Evolutionary conservation across 345 rosid species (phyloP), one percentile per base, ranked within the genome.

Genomic region (Bruguiera sexangula): DNA sequence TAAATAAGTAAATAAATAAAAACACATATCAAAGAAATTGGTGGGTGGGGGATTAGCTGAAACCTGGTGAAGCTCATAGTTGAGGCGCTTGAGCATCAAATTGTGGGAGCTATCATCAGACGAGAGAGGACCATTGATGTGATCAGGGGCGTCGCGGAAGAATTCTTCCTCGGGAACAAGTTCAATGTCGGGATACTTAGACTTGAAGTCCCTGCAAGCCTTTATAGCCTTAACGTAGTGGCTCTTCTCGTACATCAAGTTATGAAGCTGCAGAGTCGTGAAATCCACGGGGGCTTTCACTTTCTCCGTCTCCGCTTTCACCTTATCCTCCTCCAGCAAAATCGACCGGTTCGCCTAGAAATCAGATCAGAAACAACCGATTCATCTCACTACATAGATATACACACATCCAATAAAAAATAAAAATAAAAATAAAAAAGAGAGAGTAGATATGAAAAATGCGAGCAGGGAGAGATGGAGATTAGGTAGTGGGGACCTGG

Each of bases 171-270:
- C 92, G 0, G 92, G 86, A 36, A 95, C 90, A 66, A 95, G 96
- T 54, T 92, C 93, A 64, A 92, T 95, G 71, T 83, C 88, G 8
- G 93, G 89, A 73, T 87, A 88, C 69, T 73, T 92, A 6, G 99
- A 90, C 63, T 84, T 90, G 81, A 95, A 95, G 66, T 90, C 96
- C 72, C 82, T 88, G 46, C 91, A 89, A 31, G 96, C 81, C 75
- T 85, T 92, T 20, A 81, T 92, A 36, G 97, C 97, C 82, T 95
- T 95, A 10, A 84, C 72, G 59, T 95, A 95, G 70, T 88, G 93
- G 43, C 87, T 86, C 82, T 90, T 95, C 91, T 95, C 99, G 60
- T 95, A 95, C 94, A 87, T 88, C 72, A 92, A 80, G 77, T 85
- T 95, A 58, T 92, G 96, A 32, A 88, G 88, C 84, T 88, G 88